Conservation (phyloP, 208 protist genomes). For the Wallacemonas sp. region DNA sequence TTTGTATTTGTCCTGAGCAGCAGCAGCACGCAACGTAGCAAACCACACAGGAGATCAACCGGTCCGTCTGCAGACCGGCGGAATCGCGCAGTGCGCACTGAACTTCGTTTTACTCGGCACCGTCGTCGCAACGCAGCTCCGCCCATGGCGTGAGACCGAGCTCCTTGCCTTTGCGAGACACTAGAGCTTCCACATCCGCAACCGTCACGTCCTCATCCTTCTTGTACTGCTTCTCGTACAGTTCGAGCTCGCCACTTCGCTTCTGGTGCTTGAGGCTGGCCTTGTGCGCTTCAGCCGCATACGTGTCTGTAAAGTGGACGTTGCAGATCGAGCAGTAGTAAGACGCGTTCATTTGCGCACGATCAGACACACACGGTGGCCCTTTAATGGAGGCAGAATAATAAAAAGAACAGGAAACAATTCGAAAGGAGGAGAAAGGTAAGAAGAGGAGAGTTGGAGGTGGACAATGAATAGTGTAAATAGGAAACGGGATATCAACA, state of each 20-base stretch:
- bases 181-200: constrained; percentile 69
- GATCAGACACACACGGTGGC: too few relatives aligned
- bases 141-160: constrained; percentile 50
- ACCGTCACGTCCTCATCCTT: constrained; percentile 65
- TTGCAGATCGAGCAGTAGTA: constrained; percentile 77
- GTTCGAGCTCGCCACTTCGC: constrained; percentile 62
- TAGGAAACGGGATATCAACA: constrained; percentile 1
- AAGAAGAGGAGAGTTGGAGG: neutral
- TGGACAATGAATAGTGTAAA: neutral
- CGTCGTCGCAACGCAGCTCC: constrained; percentile 31
- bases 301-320: constrained; percentile 61
- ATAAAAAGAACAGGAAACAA: constrained; percentile 2
- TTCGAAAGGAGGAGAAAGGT: neutral
- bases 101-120: neutral
- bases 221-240: constrained; percentile 60
- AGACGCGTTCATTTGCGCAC: constrained; percentile 8
- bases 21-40: too few relatives aligned
- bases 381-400: constrained; percentile 13
- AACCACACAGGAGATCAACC: too few relatives aligned
- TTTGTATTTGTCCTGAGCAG: neutral
- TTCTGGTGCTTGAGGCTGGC: constrained; percentile 67
- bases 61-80: too few relatives aligned
- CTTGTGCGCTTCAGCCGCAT: constrained; percentile 57
- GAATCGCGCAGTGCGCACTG: too few relatives aligned
- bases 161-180: constrained; percentile 60